phyloP scores from a whole-genome alignment of 345 rosid genomes.

The Citrus maxima region DNA sequence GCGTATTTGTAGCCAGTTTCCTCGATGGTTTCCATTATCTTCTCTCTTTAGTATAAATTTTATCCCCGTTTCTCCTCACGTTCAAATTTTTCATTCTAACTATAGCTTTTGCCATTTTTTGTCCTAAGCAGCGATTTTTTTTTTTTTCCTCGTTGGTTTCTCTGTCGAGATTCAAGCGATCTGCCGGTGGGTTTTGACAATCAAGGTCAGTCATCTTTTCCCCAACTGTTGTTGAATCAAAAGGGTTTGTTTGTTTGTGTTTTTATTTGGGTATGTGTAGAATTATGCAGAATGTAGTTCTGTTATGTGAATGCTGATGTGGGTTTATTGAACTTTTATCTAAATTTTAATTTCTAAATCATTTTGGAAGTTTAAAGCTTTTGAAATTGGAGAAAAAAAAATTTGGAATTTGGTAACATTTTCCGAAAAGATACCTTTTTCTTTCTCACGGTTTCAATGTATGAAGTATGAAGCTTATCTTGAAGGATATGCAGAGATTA shows the following conservation, averaged over 20 bases:
- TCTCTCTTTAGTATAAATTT: neutral
- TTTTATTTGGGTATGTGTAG: neutral
- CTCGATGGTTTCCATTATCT: neutral
- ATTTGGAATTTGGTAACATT: too few species aligned
- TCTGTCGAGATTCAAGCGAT: slow-evolving; percentile 8
- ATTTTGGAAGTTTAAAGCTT: neutral
- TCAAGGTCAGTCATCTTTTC: slow-evolving; percentile 12
- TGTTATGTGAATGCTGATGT: slow-evolving; percentile 3
- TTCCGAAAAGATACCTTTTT: too few species aligned
- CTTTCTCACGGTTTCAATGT: too few species aligned
- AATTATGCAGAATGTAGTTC: neutral
- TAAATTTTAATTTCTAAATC: too few species aligned
- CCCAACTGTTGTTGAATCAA: neutral
- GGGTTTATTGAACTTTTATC: neutral
- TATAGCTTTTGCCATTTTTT: neutral
- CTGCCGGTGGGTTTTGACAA: neutral
- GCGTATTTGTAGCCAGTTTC: slow-evolving; percentile 10
- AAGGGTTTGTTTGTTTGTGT: neutral
- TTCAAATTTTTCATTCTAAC: neutral
- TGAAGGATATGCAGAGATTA: neutral
- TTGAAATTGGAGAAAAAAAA: neutral
- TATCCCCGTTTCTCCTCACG: neutral
- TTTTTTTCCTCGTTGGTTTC: neutral
- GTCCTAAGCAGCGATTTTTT: neutral
- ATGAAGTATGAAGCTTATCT: neutral